Evolutionary conservation across 1,139 yeast species (phyloP).

Genomic region (Sugiyamaella neomexicana): DNA sequence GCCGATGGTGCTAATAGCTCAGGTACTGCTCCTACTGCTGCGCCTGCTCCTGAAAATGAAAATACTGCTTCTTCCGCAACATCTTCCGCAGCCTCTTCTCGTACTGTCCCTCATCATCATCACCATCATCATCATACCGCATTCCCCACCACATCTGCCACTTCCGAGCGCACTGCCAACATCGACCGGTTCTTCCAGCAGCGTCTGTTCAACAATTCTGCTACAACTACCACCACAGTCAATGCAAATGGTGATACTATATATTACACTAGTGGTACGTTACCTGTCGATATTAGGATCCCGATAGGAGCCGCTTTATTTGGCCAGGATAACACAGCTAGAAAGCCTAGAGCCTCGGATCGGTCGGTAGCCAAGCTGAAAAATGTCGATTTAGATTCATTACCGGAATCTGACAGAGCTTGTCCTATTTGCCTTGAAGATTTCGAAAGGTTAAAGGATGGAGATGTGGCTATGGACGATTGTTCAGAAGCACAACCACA

Average conservation of each 20-base stretch:
- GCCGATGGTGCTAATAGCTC: neutral
- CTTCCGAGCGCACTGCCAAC: neutral
- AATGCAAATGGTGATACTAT: conserved; percentile 7
- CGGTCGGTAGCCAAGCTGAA: conserved; percentile 35
- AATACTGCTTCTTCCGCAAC: neutral
- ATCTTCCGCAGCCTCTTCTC: neutral
- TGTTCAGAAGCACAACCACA: conserved; percentile 25
- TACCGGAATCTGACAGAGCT: conserved; percentile 34
- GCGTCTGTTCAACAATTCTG: neutral
- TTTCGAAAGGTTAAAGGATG: conserved; percentile 23
- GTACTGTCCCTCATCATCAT: neutral
- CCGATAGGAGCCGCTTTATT: conserved; percentile 2
- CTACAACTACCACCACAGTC: neutral
- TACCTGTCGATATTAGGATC: conserved; percentile 6
- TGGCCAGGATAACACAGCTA: conserved; percentile 1
- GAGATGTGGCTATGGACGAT: neutral
- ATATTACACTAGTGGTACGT: conserved; percentile 2
- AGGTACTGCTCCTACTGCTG: neutral
- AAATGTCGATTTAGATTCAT: conserved; percentile 27
- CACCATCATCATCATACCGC: neutral
- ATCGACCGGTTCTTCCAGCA: neutral
- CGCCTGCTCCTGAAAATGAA: neutral
- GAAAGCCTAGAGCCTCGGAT: conserved; percentile 37
- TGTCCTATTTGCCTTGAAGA: conserved; percentile 43
- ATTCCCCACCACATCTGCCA: neutral